Percentiles rank a stretch among this genome's conserved stretches.
Evolutionary conservation across 2,329 filamentous ascomycete species (phyloP).

Genomic region (Westerdykella sp.): DNA sequence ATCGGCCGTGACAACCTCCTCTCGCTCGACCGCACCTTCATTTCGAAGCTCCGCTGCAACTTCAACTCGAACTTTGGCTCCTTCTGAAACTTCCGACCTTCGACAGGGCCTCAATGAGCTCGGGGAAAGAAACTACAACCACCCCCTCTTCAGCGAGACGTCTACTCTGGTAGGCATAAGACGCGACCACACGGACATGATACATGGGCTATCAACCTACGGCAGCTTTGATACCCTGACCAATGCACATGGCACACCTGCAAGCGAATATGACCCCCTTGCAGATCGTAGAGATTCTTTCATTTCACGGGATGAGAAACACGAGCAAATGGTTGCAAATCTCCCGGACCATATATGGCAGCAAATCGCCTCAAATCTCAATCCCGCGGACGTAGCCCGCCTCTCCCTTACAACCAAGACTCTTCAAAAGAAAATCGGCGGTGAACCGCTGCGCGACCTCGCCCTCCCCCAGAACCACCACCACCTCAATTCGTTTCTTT

Average conservation of each 20-base stretch:
- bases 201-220: constrained; percentile 33
- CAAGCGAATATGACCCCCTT: constrained; percentile 1
- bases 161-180: constrained; percentile 6
- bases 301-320: background rate
- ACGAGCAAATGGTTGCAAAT: constrained; percentile 41
- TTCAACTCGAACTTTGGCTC: too few species aligned
- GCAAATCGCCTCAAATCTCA: constrained; percentile 38
- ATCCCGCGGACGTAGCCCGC: constrained; percentile 44
- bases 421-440: constrained; percentile 41
- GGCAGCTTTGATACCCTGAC: constrained; percentile 27
- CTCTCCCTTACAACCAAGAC: constrained; percentile 47
- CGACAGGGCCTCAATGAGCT: constrained; percentile 3
- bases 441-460: constrained; percentile 36
- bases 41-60: too few species aligned
- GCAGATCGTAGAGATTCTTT: background rate
- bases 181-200: constrained; percentile 33
- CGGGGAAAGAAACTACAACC: constrained; percentile 1
- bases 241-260: constrained; percentile 6
- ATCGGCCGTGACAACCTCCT: too few species aligned
- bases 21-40: too few species aligned
- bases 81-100: background rate
- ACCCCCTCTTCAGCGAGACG: constrained; percentile 3
- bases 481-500: constrained; percentile 45
- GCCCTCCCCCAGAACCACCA: constrained; percentile 33
- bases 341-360: constrained; percentile 45